A percentile compares a stretch with the other conserved stretches of the same genome.
Conservation (phyloP, 306 rosid genomes). For the Cyamopsis tetragonoloba region DNA sequence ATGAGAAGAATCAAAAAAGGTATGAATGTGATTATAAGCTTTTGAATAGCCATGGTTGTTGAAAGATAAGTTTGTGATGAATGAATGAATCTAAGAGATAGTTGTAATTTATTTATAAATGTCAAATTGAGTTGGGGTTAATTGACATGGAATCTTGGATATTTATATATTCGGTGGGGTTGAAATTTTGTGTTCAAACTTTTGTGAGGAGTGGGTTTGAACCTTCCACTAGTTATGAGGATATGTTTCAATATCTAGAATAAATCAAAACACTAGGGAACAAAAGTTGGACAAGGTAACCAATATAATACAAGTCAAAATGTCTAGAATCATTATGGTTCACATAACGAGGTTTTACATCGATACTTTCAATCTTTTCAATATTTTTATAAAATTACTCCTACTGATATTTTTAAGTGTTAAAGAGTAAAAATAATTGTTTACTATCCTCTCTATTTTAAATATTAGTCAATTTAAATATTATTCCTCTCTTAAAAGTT, state of each 20-base stretch:
- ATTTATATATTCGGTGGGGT: background rate
- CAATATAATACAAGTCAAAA: slow-evolving; percentile 25
- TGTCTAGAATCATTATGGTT: slow-evolving; percentile 22
- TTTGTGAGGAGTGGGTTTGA: background rate
- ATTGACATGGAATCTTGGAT: background rate
- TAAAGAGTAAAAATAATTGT: background rate
- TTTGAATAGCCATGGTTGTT: slow-evolving; percentile 22
- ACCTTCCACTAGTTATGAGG: background rate
- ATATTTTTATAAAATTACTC: too few relatives aligned
- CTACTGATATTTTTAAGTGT: too few relatives aligned
- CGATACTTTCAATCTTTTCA: slow-evolving; percentile 2
- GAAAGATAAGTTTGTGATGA: background rate
- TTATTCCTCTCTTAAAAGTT: too few relatives aligned
- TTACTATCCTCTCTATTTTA: too few relatives aligned
- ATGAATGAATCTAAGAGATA: background rate
- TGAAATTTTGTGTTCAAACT: slow-evolving; percentile 12
- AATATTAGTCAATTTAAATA: too few relatives aligned
- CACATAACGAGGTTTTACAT: background rate
- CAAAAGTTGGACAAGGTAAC: slow-evolving; percentile 6
- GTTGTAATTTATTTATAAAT: background rate
- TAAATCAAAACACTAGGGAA: slow-evolving; percentile 13
- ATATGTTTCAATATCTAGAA: background rate
- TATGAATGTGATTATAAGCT: background rate
- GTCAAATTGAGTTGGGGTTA: background rate
- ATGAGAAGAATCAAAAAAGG: slow-evolving; percentile 25